Conservation (phyloP, 2,329 filamentous ascomycete species). For the Elsinoe ampelina region DNA sequence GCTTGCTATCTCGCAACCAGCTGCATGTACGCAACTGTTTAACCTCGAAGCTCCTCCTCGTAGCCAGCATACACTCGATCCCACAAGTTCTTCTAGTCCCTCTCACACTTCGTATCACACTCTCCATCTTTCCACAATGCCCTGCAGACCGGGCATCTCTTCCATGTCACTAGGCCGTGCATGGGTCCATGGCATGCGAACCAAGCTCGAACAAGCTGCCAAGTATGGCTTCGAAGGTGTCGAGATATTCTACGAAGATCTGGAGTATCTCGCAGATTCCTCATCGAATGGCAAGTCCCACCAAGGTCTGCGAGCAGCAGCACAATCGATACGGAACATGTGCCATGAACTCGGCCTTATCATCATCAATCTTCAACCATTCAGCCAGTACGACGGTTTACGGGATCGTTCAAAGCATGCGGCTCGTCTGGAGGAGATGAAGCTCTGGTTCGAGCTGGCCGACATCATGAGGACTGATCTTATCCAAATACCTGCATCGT, state of each 20-base stretch:
- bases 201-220: conserved; percentile 60
- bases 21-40: background rate
- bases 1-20: background rate
- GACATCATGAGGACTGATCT: conserved; percentile 57
- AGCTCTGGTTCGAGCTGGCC: conserved; percentile 60
- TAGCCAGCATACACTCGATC: background rate
- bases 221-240: conserved; percentile 58
- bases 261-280: conserved; percentile 50
- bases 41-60: background rate
- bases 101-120: background rate
- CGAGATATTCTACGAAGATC: conserved; percentile 69
- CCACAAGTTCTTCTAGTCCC: background rate
- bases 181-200: conserved; percentile 56
- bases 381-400: conserved; percentile 68
- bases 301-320: conserved; percentile 37
- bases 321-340: conserved; percentile 46
- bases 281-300: conserved; percentile 35
- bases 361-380: conserved; percentile 65
- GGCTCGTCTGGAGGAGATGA: conserved; percentile 51
- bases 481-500: conserved; percentile 65
- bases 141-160: conserved; percentile 57
- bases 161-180: conserved; percentile 69
- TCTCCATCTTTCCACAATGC: conserved; percentile 27
- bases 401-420: conserved; percentile 51
- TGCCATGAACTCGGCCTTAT: conserved; percentile 47